Conservation (phyloP, 2,329 filamentous ascomycete species). For the Fusarium domesticum region DNA sequence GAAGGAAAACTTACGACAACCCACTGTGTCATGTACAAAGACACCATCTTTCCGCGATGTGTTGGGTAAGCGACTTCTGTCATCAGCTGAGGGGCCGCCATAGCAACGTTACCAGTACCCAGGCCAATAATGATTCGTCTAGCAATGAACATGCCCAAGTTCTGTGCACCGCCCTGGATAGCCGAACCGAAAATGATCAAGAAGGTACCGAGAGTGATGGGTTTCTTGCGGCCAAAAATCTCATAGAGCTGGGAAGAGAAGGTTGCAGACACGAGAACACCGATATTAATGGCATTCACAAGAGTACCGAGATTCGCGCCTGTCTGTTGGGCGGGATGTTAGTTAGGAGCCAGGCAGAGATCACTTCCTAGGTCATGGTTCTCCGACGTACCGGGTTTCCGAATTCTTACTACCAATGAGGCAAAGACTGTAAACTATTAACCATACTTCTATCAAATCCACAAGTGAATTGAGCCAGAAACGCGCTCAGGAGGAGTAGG, state of each 20-base stretch:
- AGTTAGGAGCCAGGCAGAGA: background rate
- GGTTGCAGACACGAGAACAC: conserved; percentile 25
- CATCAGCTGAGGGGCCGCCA: conserved; percentile 35
- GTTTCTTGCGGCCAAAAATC: conserved; percentile 25
- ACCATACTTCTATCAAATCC: conserved; percentile 36
- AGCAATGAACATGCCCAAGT: conserved; percentile 36
- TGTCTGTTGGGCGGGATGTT: conserved; percentile 13
- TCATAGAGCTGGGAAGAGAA: conserved; percentile 30
- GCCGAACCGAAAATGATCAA: conserved; percentile 30
- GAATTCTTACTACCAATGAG: conserved; percentile 31
- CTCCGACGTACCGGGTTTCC: conserved; percentile 3
- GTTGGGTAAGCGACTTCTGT: conserved; percentile 37
- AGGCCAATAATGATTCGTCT: conserved; percentile 35
- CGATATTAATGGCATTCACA: conserved; percentile 26
- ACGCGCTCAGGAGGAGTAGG: conserved; percentile 30
- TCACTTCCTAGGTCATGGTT: background rate
- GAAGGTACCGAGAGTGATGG: conserved; percentile 28
- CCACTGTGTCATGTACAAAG: conserved; percentile 29
- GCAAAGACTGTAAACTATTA: conserved; percentile 34
- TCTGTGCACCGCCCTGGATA: conserved; percentile 29
- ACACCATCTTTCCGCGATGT: conserved; percentile 33
- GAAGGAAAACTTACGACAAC: background rate
- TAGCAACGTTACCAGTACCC: conserved; percentile 39
- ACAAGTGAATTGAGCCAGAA: conserved; percentile 32
- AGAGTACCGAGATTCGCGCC: conserved; percentile 32